Conservation (phyloP, 179 eudicot genomes). For the Drosera spatulata region DNA sequence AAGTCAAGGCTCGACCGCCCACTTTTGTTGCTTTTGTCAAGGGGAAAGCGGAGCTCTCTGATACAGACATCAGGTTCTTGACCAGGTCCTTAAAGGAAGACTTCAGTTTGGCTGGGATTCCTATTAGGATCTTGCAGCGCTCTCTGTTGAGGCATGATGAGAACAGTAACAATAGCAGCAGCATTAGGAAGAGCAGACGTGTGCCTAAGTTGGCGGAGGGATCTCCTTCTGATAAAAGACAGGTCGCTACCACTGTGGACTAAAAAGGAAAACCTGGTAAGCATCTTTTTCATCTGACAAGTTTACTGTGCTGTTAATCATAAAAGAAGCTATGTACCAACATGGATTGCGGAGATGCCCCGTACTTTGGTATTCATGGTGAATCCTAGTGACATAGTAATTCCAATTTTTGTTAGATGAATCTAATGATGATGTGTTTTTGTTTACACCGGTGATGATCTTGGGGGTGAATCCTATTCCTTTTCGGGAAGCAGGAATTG, state of each 20-base stretch:
- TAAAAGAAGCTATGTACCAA: too few relatives aligned
- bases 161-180: constrained; percentile 10
- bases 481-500: too few relatives aligned
- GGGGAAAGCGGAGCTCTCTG: constrained; percentile 58
- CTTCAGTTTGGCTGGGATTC: constrained; percentile 86
- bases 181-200: constrained; percentile 14
- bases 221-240: constrained; percentile 24
- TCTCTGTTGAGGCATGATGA: constrained; percentile 23
- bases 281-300: not conserved
- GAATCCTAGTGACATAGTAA: too few relatives aligned
- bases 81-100: constrained; percentile 86
- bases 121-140: constrained; percentile 77
- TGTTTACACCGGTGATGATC: too few relatives aligned
- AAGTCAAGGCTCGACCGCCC: constrained; percentile 96
- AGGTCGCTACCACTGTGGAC: not conserved
- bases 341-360: too few relatives aligned
- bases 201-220: constrained; percentile 11
- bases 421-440: too few relatives aligned
- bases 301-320: too few relatives aligned
- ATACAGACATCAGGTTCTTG: constrained; percentile 72
- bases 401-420: too few relatives aligned
- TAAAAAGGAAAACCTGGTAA: not conserved
- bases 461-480: too few relatives aligned
- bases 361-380: too few relatives aligned
- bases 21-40: constrained; percentile 89